These are phyloP conservation scores for Crithidia sp. DNA, from an alignment of 208 protist species.

Conservation along the genomic window DNA sequence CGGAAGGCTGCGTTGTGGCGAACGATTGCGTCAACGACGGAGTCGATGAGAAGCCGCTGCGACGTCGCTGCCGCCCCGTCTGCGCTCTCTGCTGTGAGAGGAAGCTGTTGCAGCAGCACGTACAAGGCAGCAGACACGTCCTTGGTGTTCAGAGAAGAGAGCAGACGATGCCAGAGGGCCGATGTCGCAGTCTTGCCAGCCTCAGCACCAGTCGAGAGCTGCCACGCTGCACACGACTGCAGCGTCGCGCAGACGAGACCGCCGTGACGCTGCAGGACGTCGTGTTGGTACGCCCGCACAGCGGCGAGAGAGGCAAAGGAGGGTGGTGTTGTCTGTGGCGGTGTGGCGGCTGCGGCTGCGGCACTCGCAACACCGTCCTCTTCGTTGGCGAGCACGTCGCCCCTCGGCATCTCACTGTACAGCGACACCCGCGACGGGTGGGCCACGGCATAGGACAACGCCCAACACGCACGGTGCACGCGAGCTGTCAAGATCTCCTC, in stretches of 20 bases:
- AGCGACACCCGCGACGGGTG: slow-evolving; percentile 32
- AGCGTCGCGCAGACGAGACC: slow-evolving; percentile 18
- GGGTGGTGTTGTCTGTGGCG: too few species aligned
- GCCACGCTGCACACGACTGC: not conserved
- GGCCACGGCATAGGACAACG: slow-evolving; percentile 33
- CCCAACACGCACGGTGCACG: slow-evolving; percentile 39
- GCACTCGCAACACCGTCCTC: not conserved
- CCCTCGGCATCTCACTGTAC: not conserved
- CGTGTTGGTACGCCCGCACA: slow-evolving; percentile 18
- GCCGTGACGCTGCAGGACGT: slow-evolving; percentile 14
- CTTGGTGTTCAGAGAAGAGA: slow-evolving; percentile 15
- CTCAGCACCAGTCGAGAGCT: not conserved
- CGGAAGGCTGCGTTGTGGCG: slow-evolving; percentile 15
- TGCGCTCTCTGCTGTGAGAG: not conserved
- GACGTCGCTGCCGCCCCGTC: too few species aligned
- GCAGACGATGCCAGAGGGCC: slow-evolving; percentile 6
- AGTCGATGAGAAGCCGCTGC: not conserved
- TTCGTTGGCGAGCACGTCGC: not conserved
- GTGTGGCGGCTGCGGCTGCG: not conserved
- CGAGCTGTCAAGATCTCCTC: slow-evolving; percentile 7
- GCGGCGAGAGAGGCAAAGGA: slow-evolving; percentile 4
- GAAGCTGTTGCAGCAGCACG: slow-evolving; percentile 25
- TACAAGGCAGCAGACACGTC: slow-evolving; percentile 29
- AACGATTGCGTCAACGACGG: slow-evolving; percentile 3
- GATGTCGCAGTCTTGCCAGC: not conserved